phyloP scores from a whole-genome alignment of 805 yeast species.

The Wickerhamiella siamensis region DNA sequence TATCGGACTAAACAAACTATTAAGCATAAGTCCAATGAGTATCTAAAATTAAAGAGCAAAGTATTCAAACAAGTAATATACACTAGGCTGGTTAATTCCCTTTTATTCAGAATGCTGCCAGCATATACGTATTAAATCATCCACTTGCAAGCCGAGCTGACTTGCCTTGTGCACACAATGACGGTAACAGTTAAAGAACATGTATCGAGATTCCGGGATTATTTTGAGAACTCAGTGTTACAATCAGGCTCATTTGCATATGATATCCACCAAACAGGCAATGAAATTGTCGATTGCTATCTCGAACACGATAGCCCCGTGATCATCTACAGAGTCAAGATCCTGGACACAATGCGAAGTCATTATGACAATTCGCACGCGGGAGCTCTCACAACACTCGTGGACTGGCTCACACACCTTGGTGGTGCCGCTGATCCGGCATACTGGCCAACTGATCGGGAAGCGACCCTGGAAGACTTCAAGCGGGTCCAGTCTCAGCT shows the following conservation, averaged over 20 bases:
- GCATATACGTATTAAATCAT: neutral
- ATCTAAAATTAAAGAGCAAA: neutral
- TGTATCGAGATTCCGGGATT: neutral
- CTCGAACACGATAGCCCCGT: neutral
- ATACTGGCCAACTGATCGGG: slow-evolving; percentile 12
- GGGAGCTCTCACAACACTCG: slow-evolving; percentile 7
- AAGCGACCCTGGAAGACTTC: slow-evolving; percentile 2
- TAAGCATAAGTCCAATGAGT: too few relatives aligned
- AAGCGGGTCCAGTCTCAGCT: neutral
- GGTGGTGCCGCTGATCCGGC: slow-evolving; percentile 10
- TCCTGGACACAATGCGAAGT: neutral
- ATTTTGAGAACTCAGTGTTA: neutral
- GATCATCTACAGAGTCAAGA: neutral
- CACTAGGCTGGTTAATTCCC: neutral
- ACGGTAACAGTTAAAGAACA: neutral
- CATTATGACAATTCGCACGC: neutral
- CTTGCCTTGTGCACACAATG: neutral
- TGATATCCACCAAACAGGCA: neutral
- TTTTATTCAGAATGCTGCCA: neutral
- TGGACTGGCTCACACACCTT: slow-evolving; percentile 13
- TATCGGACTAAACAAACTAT: too few relatives aligned
- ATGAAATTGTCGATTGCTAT: neutral
- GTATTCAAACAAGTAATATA: neutral
- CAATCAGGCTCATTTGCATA: neutral
- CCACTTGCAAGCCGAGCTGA: neutral